Base-by-base conservation (phyloP, 1,284 basidiomycete genomes). In the Sanghuangporus weigelae region DNA sequence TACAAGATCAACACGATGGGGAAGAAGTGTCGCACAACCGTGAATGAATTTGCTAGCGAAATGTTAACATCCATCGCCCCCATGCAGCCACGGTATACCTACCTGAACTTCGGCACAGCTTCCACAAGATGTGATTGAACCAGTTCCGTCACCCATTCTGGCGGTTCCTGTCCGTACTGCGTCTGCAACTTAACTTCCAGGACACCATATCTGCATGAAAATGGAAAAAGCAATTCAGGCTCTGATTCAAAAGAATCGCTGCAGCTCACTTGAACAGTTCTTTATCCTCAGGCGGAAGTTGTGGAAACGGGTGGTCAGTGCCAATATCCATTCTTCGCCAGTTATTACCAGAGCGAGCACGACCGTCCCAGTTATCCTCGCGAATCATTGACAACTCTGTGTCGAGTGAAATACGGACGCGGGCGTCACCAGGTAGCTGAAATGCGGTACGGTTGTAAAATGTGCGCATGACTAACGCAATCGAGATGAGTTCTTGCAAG, bases 381-480 rank as follows among this genome's bases (percentile, higher is more conserved):
- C 96, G 86, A 62, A 98, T 78, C 81, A 99, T 89, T 7, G 92
- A 91, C 36, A 99, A 84, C 74, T 98, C 95, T 0, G 96, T 99
- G 74, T 99, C 97, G 67, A 99, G 88, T 38, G 96, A 99, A 68
- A 99, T 98, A 60, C 96, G 94, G 48, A 99, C 96, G 54, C 95
- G 88, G 31, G 97, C 96, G 73, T 99, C 97, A 21, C 97, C 96
- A 8, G 97, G 97, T 26, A 99, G 85, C 77, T 99, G 96, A 83
- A 99, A 99, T 0, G 96, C 96, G 7, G 97, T 99, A 59, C 96
- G 91, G 74, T 98, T 98, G 81, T 99, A 99, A 79, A 98, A 99
- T n/a, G 95, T 95, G 39, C 96, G 86, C 90, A 98, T 90, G 49
- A 98, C 96, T 89, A 71, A 58, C 26, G 36, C 51, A 21, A 59